Evolutionary conservation across 2,329 filamentous ascomycete species (phyloP), one percentile per base, ranked within the genome.

Genomic region (Fusarium subtropicale): DNA sequence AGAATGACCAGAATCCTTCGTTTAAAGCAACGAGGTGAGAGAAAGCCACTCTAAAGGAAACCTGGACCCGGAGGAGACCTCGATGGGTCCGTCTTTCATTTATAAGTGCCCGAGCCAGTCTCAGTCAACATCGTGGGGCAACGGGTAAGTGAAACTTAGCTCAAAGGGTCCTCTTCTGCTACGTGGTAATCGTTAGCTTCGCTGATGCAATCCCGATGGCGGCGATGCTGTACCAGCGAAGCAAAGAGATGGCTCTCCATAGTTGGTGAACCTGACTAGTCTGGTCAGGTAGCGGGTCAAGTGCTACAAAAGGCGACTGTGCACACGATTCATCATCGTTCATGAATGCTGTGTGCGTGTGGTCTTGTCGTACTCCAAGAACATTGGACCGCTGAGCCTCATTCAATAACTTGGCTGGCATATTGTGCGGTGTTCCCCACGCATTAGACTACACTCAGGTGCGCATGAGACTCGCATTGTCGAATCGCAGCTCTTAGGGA

Each of bases 191-290:
- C 58, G 44, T 60, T 58, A 59, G 64, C 45, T 56, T 64, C 52
- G 34, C 42, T 70, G 66, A 60, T 69, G 63, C 67, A 64, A 69
- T 69, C 39, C 59, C 39, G 30, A 47, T 16, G 28, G 16, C 45
- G 36, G 33, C 42, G 30, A 45, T 45, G 39, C 44, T 26, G 44
- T 41, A 20, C 24, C 39, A 39, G 56, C 24, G 55, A 48, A 22
- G 36, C 26, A 36, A 31, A 38, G 16, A 66, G 53, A 66, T 66
- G 61, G 39, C 56, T 69, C 63, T 52, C 39, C 60, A 47, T 42
- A 34, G 22, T 46, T 33, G 39, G 33, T 28, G 44, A 36, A 30
- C 31, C 33, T 31, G 6, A n/a, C 53, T 50, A 30, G 41, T 28
- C 34, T 47, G 41, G 24, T 36, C 53, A 30, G 33, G 11, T 56